Evolutionary conservation across 495 filamentous ascomycete species (phyloP), one percentile per base, ranked within the genome.

Genomic region (Aspergillus mulundensis): DNA sequence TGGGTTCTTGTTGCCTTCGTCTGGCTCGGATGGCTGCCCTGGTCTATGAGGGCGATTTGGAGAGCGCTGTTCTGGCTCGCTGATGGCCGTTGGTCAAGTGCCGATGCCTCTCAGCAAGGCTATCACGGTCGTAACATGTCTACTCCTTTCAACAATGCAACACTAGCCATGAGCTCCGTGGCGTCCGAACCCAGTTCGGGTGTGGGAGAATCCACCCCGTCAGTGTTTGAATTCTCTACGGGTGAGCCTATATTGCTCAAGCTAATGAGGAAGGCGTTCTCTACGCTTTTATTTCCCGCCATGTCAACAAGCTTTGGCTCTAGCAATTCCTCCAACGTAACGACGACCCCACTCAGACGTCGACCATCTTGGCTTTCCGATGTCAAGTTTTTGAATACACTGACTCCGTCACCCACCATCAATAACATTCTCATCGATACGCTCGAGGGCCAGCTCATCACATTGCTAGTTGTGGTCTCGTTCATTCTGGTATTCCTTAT

Each of bases 401-500:
- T 96, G 20, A 95, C 93, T 2, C 77, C 84, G 5, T 87, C 83
- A 47, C 73, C 86, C 7, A 77, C 82, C 15, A 64, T 96, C 59
- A 97, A 98, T 66, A 83, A 84, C 39, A 79, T 87, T 50, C 73
- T 97, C 39, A 87, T 97, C 48, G 84, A 92, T 55, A 85, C 89
- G 1, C 69, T 96, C 6, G 94, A 99, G 74, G 94, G 94, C 34
- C 91, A 94, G 62, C 79, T 97, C 38, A 95, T 99, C 57, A 97
- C 93, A 7, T 70, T 96, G 1, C 74, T 93, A 14, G 89, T 97
- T 30, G 92, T 99, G 7, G 77, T 92, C 49, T 88, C 85, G 44
- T 97, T 97, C 67, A 96, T 99, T 49, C 72, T 99, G 30, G 84
- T 99, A 39, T 97, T 99, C 60, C 73, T 99, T 16, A 96, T 99